Base-by-base conservation (phyloP, 352 stramenopile species). In the Globisporangium cystogenes region DNA sequence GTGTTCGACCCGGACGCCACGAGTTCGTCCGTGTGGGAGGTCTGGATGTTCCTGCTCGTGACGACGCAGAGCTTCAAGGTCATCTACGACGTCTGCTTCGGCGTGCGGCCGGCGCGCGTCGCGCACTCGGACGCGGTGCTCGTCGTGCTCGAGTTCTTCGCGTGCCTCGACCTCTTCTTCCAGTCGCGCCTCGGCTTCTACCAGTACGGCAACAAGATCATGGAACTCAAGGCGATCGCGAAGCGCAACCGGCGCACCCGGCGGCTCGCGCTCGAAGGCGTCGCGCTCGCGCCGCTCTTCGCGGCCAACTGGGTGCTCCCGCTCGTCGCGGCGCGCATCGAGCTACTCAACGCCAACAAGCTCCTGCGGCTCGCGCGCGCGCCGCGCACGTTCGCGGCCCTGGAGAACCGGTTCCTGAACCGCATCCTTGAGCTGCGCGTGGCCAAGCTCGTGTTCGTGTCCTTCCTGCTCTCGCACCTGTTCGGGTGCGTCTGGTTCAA, bases 131-230 rank as follows among this genome's bases (percentile, higher is more conserved):
- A 35, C 37, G 5, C 62, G 11, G 36, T 86, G 7, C 44, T 61
- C 8, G 27, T 86, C 6, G 74, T 86, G 37, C 39, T 70, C 18
- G 37, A 60, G 6, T 86, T 83, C 23, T 29, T 80, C 0, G n/a
- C n/a, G n/a, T n/a, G n/a, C n/a, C n/a, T 81, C 1, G 76, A 87
- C 35, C 65, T 76, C 0, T 73, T 76, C 33, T 48, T 87, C 10
- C 65, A 79, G 7, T 78, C 67, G 1, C 65, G 68, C 1, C 67
- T 83, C 31, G 74, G 76, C 0, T 87, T 72, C 55, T 87, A 83
- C 53, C 61, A 78, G 39, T 86, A 75, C 27, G 76, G 74, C 29
- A 86, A 87, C 57, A 87, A 87, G 45, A 59, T 86, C 3, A 83
- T 82, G 69, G 66, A 79, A 50, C 23, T 74, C 11, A 35, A 39